These are phyloP conservation scores for Mortierella sp. DNA, from an alignment of 371 early-diverging fungal genomes.

Conservation along the genomic window DNA sequence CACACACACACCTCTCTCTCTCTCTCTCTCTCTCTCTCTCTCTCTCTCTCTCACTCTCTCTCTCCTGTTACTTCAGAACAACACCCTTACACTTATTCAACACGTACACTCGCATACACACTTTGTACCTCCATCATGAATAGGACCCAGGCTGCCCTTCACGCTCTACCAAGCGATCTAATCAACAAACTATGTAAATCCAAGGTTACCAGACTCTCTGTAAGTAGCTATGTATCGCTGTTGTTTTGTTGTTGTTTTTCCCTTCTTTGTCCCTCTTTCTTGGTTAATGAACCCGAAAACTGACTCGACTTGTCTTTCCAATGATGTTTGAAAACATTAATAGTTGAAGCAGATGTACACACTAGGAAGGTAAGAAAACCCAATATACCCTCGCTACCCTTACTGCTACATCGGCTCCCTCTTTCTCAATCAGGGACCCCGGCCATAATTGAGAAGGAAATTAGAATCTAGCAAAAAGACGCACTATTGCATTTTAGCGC, in stretches of 20 bases:
- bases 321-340: neutral
- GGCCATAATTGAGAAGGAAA: neutral
- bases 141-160: conserved; percentile 44
- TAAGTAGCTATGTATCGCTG: conserved; percentile 11
- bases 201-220: conserved; percentile 51
- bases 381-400: neutral
- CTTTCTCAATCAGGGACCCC: neutral
- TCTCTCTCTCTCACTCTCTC: too few species aligned
- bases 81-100: neutral
- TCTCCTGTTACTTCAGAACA: too few species aligned
- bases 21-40: too few species aligned
- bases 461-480: neutral
- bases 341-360: conserved; percentile 57
- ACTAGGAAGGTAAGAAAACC: conserved; percentile 42
- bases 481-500: conserved; percentile 3
- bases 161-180: conserved; percentile 49
- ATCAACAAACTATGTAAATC: conserved; percentile 53
- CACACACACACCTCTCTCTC: too few species aligned
- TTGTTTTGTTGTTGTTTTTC: neutral
- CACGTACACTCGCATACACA: neutral
- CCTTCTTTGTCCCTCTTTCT: neutral
- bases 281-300: neutral
- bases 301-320: neutral
- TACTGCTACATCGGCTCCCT: neutral
- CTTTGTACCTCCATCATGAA: conserved; percentile 28